phyloP scores from a whole-genome alignment of 352 stramenopile genomes.

The Globisporangium splendens region DNA sequence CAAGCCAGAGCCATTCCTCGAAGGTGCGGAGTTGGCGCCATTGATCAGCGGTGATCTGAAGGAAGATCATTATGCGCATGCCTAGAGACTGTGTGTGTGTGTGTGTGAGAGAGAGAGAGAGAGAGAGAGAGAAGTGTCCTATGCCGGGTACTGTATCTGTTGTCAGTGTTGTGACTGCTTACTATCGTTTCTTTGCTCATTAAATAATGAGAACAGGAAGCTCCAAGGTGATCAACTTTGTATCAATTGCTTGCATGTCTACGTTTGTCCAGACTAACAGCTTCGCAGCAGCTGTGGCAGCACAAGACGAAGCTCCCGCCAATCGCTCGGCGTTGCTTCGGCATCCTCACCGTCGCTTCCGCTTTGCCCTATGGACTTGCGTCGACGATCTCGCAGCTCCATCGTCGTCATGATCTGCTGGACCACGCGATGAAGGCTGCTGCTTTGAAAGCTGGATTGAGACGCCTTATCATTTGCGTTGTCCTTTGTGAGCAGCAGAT shows the following conservation, averaged over 20 bases:
- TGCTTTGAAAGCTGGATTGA: constrained; percentile 6
- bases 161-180: neutral
- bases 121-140: neutral
- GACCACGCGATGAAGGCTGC: constrained; percentile 23
- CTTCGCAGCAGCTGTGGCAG: constrained; percentile 39
- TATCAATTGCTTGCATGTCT: neutral
- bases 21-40: constrained; percentile 35
- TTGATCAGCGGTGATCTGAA: constrained; percentile 26
- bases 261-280: constrained; percentile 19
- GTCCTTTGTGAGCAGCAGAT: constrained; percentile 51
- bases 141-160: too few species aligned
- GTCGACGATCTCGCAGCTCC: constrained; percentile 3
- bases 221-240: too few species aligned
- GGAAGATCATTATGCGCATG: neutral
- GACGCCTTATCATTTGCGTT: neutral
- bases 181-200: constrained; percentile 7
- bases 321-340: constrained; percentile 11
- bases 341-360: constrained; percentile 15
- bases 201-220: neutral
- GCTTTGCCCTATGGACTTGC: neutral
- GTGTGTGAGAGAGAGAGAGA: too few species aligned
- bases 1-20: constrained; percentile 9
- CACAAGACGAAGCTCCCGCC: constrained; percentile 36
- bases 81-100: constrained; percentile 1
- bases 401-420: constrained; percentile 27